phyloP scores from a whole-genome alignment of 306 rosid species.

The Crotalaria pallida region DNA sequence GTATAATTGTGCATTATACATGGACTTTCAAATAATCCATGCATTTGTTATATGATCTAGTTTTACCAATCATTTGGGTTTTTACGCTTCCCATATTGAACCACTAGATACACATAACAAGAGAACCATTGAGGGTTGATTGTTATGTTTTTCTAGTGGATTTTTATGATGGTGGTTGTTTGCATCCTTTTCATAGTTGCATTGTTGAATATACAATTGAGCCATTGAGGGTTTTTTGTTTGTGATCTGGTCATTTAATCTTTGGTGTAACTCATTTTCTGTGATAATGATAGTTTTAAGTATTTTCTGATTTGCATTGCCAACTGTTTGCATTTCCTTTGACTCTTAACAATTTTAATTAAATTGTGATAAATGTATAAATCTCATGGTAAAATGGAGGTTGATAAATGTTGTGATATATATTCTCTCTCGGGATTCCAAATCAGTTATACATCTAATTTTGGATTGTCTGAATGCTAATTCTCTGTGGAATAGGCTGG shows the following conservation, averaged over 20 bases:
- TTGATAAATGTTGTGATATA: background rate
- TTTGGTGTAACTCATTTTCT: background rate
- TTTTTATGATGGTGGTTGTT: background rate
- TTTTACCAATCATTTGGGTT: background rate
- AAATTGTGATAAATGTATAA: background rate
- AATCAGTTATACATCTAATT: background rate
- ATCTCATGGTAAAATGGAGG: background rate
- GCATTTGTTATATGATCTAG: background rate
- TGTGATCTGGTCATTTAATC: background rate
- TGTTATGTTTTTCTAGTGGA: background rate
- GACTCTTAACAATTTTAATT: background rate
- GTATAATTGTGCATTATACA: background rate
- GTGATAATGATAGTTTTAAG: background rate
- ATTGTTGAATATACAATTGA: background rate
- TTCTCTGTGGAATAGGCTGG: background rate
- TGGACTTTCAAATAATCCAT: background rate
- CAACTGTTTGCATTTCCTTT: background rate
- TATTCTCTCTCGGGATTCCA: conserved; percentile 43
- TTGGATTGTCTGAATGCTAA: background rate
- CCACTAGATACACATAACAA: background rate
- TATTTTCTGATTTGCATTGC: background rate
- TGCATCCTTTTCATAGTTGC: background rate
- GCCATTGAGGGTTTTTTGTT: background rate
- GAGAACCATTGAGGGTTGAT: too few relatives aligned
- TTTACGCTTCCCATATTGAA: background rate